Evolutionary conservation across 441 rosid genomes (phyloP).

Genomic region (Croton laevigatus): DNA sequence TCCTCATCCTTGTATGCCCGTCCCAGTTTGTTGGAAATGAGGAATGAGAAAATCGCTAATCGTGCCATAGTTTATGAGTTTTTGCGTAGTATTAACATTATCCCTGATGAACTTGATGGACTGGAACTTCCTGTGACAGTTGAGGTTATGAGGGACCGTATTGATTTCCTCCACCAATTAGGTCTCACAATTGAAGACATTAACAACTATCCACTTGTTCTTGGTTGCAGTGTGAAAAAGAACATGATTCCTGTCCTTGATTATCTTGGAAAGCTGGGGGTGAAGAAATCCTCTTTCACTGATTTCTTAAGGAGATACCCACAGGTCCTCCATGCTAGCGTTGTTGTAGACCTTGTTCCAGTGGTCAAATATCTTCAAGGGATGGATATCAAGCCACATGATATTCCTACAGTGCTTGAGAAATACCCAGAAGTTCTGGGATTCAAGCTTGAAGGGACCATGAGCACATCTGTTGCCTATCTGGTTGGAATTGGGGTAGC

Average conservation of each 20-base stretch:
- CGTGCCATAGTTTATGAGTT: conserved; percentile 78
- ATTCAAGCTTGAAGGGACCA: conserved; percentile 95
- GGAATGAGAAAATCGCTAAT: conserved; percentile 61
- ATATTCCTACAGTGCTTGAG: conserved; percentile 86
- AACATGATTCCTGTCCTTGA: conserved; percentile 95
- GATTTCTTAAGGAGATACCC: conserved; percentile 82
- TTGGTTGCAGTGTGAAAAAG: conserved; percentile 97
- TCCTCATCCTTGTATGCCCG: conserved; percentile 64
- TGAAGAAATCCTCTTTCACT: conserved; percentile 75
- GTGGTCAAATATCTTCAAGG: conserved; percentile 94
- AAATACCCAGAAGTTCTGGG: conserved; percentile 88
- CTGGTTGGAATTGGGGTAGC: conserved; percentile 88
- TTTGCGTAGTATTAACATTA: conserved; percentile 59
- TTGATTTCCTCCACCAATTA: conserved; percentile 73
- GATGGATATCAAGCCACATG: conserved; percentile 75
- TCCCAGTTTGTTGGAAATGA: conserved; percentile 72
- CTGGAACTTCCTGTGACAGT: conserved; percentile 89
- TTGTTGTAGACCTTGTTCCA: conserved; percentile 85
- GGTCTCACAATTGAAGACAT: conserved; percentile 84
- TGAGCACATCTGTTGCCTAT: conserved; percentile 96
- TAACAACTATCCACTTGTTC: conserved; percentile 86
- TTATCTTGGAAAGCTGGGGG: conserved; percentile 89
- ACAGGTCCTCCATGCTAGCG: conserved; percentile 89
- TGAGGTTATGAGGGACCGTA: conserved; percentile 81
- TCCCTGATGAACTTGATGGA: conserved; percentile 92